Base-by-base conservation (phyloP, 768 basidiomycete genomes). In the Boletus pseudopeckii region DNA sequence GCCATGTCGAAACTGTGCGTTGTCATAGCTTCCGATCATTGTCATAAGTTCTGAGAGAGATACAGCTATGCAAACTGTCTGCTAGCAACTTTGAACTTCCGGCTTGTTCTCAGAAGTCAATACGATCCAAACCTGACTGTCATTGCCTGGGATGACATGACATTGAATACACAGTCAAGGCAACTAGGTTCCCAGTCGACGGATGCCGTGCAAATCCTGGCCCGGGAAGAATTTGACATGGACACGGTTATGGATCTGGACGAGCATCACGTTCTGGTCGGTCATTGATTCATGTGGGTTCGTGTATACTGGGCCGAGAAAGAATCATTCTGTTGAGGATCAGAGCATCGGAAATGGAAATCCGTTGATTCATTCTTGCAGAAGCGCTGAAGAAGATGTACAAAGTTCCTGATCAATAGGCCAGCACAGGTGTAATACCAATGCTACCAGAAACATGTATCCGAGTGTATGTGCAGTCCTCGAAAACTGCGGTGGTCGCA, bases 61-160 rank as follows among this genome's bases (percentile, higher is more conserved):
- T 18, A 24, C 17, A 62, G 57, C 10, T 59, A 63, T 32, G 45
- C 54, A 50, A 62, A 59, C 28, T 51, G 46, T 36, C 22, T 59
- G n/a, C 33, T 62, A 2, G 51, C 57, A n/a, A 39, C 54, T 1
- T 18, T 63, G 41, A 63, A 62, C 18, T 45, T 50, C 20, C 30
- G 49, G 22, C 49, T 50, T 5, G 20, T 50, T n/a, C 42, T 50
- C n/a, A 33, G 49, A 20, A 24, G 4, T 15, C 43, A n/a, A 3
- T 17, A 13, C 3, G 5, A 34, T 24, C 9, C 22, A 5, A 15
- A 14, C 8, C 17, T 26, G 32, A 50, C 49, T 2, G 11, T 4
- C 7, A 50, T 7, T 1, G 43, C 46, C 17, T 33, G 0, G 22
- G 13, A 47, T 2, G 32, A 50, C 22, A 1, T 4, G 49, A 6